phyloP scores from a whole-genome alignment of 257 asterid species.

The Phtheirospermum japonicum region DNA sequence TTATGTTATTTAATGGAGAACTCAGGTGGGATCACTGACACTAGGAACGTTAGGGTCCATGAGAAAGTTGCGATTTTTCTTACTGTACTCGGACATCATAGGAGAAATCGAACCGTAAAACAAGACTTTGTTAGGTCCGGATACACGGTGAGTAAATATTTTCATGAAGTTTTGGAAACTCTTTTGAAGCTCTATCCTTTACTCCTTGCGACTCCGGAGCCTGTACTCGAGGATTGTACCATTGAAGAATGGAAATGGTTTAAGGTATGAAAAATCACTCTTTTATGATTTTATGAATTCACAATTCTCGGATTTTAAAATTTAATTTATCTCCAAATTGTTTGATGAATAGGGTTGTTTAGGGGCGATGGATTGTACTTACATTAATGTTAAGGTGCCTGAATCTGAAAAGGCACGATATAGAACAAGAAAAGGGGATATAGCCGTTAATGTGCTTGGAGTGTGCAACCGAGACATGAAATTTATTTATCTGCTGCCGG shows the following conservation, averaged over 20 bases:
- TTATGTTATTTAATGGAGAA: slow-evolving; percentile 24
- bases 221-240: slow-evolving; percentile 23
- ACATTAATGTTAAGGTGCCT: slow-evolving; percentile 30
- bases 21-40: slow-evolving; percentile 21
- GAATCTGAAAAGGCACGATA: slow-evolving; percentile 27
- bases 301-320: not conserved
- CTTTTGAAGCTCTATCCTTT: slow-evolving; percentile 25
- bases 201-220: slow-evolving; percentile 30
- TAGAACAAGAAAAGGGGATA: slow-evolving; percentile 30
- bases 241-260: slow-evolving; percentile 29
- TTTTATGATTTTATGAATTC: not conserved
- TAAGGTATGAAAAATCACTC: slow-evolving; percentile 23
- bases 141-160: slow-evolving; percentile 28
- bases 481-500: slow-evolving; percentile 30
- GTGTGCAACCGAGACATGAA: slow-evolving; percentile 29
- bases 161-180: slow-evolving; percentile 26
- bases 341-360: slow-evolving; percentile 26
- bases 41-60: slow-evolving; percentile 23
- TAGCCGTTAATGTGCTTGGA: slow-evolving; percentile 28
- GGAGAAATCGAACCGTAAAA: slow-evolving; percentile 23
- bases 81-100: slow-evolving; percentile 27
- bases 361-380: slow-evolving; percentile 29
- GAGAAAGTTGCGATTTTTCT: slow-evolving; percentile 33
- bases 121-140: slow-evolving; percentile 29
- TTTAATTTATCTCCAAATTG: slow-evolving; percentile 3